Evolutionary conservation across 768 basidiomycete species (phyloP).

Genomic region (Clitopilus hobsonii): DNA sequence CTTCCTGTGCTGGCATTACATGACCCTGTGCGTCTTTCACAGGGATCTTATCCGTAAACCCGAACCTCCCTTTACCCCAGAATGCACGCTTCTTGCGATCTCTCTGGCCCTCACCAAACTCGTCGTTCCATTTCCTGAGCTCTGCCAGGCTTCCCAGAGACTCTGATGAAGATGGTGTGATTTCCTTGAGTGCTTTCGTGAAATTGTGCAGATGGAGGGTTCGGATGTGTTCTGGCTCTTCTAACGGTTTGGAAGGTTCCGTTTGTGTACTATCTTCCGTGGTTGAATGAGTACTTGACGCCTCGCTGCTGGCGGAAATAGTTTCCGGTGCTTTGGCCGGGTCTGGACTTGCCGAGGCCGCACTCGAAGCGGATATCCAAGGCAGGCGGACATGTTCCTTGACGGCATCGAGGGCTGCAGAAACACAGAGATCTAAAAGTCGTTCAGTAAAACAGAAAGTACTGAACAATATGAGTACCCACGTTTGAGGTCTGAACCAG

Average conservation of each 20-base stretch:
- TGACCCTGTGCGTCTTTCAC: constrained; percentile 15
- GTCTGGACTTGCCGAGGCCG: background rate
- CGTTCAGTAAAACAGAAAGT: constrained; percentile 2
- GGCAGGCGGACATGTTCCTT: constrained; percentile 82
- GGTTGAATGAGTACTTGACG: background rate
- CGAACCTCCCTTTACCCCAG: constrained; percentile 88
- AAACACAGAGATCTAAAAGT: constrained; percentile 78
- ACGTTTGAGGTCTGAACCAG: constrained; percentile 95
- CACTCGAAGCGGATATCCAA: constrained; percentile 44
- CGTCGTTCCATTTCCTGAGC: constrained; percentile 86
- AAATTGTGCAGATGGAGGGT: constrained; percentile 62
- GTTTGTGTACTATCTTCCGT: background rate
- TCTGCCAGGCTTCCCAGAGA: constrained; percentile 69
- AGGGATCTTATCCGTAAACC: constrained; percentile 62
- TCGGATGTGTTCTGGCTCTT: constrained; percentile 10
- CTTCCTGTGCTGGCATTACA: background rate
- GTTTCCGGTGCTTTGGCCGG: too few species aligned
- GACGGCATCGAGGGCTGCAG: constrained; percentile 86
- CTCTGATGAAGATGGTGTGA: constrained; percentile 87
- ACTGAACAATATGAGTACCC: constrained; percentile 23
- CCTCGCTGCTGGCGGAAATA: background rate
- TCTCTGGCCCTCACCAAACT: constrained; percentile 83
- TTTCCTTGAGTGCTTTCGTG: constrained; percentile 79
- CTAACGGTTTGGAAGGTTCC: background rate
- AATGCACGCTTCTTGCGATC: constrained; percentile 64